These are phyloP conservation scores for Linum usitatissimum DNA, from an alignment of 345 rosid genomes.

Conservation along the genomic window DNA sequence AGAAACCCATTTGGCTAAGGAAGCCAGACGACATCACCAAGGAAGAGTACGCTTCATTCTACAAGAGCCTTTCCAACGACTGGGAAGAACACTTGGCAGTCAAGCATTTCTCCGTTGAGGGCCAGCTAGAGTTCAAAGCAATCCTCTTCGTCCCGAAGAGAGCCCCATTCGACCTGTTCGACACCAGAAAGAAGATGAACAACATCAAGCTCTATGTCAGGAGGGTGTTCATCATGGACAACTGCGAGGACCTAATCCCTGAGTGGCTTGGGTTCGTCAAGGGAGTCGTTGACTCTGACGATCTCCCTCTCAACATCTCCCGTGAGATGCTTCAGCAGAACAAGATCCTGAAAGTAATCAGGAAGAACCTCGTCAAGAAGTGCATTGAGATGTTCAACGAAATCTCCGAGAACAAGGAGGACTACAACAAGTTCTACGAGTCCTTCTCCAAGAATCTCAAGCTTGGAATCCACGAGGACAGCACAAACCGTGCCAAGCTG, in stretches of 20 bases:
- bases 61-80: conserved; percentile 77
- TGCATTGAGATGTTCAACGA: conserved; percentile 88
- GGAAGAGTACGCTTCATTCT: conserved; percentile 79
- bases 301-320: conserved; percentile 83
- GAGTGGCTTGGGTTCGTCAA: conserved; percentile 76
- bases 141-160: conserved; percentile 68
- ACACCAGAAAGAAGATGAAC: conserved; percentile 73
- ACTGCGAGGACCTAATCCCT: conserved; percentile 77
- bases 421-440: conserved; percentile 75
- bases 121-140: conserved; percentile 88
- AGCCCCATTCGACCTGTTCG: conserved; percentile 85
- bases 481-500: conserved; percentile 65
- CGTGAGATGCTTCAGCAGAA: conserved; percentile 85
- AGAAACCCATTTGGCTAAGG: conserved; percentile 89
- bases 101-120: conserved; percentile 86
- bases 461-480: conserved; percentile 79
- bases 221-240: conserved; percentile 89
- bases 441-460: conserved; percentile 80
- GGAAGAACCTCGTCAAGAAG: conserved; percentile 87
- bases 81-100: conserved; percentile 88
- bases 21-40: conserved; percentile 81
- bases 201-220: conserved; percentile 81
- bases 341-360: conserved; percentile 86
- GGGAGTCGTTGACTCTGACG: conserved; percentile 90
- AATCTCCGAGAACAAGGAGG: conserved; percentile 80